A percentile compares a stretch with the other conserved stretches of the same genome.
Conservation (phyloP, 345 rosid genomes). For the Conringia planisiliqua region DNA sequence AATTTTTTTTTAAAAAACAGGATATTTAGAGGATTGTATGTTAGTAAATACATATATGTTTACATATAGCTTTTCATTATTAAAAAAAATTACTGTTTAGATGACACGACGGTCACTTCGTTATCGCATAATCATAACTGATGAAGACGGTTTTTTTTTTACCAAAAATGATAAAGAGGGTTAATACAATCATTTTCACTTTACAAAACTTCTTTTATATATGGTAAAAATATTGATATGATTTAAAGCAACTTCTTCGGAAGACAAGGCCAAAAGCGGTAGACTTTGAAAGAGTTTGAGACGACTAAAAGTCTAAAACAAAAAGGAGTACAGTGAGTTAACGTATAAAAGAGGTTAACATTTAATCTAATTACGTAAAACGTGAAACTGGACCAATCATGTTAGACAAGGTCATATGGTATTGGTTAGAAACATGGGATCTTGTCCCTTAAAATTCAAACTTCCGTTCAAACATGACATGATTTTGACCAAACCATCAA, state of each 20-base stretch:
- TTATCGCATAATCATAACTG: not conserved
- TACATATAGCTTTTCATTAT: not conserved
- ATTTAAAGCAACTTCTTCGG: not conserved
- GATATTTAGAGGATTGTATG: too few relatives aligned
- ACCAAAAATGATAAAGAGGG: not conserved
- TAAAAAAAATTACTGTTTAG: not conserved
- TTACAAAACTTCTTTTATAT: not conserved
- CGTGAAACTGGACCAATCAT: conserved; percentile 7
- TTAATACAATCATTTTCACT: not conserved
- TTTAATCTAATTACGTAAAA: not conserved
- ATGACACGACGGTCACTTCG: not conserved
- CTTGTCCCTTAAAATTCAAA: conserved; percentile 15
- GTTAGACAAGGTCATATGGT: conserved; percentile 13
- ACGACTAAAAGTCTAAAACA: conserved; percentile 11
- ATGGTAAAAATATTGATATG: not conserved
- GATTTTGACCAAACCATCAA: conserved; percentile 29
- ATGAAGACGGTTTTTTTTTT: too few relatives aligned
- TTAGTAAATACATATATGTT: not conserved
- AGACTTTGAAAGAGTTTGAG: not conserved
- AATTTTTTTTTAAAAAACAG: too few relatives aligned
- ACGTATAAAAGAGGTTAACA: conserved; percentile 13
- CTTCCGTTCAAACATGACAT: conserved; percentile 26
- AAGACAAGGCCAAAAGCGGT: conserved; percentile 6
- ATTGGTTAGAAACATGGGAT: conserved; percentile 21
- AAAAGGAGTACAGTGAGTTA: not conserved